phyloP scores from a whole-genome alignment of 2,329 filamentous ascomycete genomes.

The Epichloe uncinata region DNA sequence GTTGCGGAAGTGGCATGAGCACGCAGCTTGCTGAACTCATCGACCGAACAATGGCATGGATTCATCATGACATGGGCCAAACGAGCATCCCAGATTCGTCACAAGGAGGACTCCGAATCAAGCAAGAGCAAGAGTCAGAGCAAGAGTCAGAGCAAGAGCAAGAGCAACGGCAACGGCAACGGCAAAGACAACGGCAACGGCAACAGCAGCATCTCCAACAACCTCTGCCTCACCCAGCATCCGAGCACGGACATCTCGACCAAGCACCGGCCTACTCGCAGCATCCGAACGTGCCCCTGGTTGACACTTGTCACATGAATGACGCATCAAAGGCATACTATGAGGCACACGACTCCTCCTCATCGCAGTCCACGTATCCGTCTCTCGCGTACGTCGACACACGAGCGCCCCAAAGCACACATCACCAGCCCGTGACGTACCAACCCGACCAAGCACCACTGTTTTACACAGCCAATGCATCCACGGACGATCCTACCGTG shows the following conservation, averaged over 20 bases:
- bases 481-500: conserved; percentile 10
- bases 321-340: conserved; percentile 19
- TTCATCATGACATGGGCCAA: conserved; percentile 34
- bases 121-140: conserved; percentile 19
- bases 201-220: conserved; percentile 13
- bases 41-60: conserved; percentile 37
- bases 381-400: conserved; percentile 18
- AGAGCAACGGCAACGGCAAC: no score
- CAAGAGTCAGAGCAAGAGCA: no score
- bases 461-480: conserved; percentile 15
- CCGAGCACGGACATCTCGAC: conserved; percentile 20
- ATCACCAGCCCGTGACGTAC: conserved; percentile 9
- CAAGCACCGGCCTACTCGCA: conserved; percentile 11
- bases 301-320: conserved; percentile 9
- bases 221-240: conserved; percentile 17
- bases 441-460: conserved; percentile 14
- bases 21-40: conserved; percentile 34
- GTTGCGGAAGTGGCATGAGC: conserved; percentile 29
- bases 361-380: conserved; percentile 17
- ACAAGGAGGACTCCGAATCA: conserved; percentile 16
- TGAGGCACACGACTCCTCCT: conserved; percentile 10
- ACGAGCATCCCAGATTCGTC: conserved; percentile 14
- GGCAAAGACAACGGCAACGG: no score
- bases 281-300: conserved; percentile 9
- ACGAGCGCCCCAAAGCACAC: not conserved